Evolutionary conservation across 225 moss, liverwort and hornwort species (phyloP).

Genomic region (Rhytidiadelphus loreus): DNA sequence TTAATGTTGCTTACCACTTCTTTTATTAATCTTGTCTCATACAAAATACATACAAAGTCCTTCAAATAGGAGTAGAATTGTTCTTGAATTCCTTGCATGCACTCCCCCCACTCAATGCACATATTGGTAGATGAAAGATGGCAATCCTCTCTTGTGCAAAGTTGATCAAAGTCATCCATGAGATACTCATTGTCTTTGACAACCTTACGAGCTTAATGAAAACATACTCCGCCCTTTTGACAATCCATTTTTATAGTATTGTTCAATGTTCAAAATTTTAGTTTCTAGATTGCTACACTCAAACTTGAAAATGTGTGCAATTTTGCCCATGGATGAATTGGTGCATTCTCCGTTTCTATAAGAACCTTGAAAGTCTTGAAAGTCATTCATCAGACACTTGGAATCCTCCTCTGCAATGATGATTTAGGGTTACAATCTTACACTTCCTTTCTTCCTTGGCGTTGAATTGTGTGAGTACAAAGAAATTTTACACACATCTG

Average conservation of each 20-base stretch:
- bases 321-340: not conserved
- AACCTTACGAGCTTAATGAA: not conserved
- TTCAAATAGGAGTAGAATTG: not conserved
- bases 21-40: not conserved
- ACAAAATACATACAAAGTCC: not conserved
- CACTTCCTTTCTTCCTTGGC: not conserved
- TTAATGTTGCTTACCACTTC: not conserved
- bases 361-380: too few relatives aligned
- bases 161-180: not conserved
- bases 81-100: not conserved
- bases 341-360: not conserved
- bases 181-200: not conserved
- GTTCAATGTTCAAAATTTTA: not conserved
- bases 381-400: not conserved
- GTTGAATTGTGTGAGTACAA: not conserved
- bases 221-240: not conserved
- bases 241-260: not conserved
- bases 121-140: not conserved
- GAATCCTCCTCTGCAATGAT: not conserved
- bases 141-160: not conserved
- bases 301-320: not conserved
- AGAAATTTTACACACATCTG: not conserved
- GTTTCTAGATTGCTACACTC: not conserved
- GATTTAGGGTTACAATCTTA: not conserved
- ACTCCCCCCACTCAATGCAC: not conserved